phyloP scores from a whole-genome alignment of 2,329 filamentous ascomycete genomes.

The Clarireedia homoeocarpa region DNA sequence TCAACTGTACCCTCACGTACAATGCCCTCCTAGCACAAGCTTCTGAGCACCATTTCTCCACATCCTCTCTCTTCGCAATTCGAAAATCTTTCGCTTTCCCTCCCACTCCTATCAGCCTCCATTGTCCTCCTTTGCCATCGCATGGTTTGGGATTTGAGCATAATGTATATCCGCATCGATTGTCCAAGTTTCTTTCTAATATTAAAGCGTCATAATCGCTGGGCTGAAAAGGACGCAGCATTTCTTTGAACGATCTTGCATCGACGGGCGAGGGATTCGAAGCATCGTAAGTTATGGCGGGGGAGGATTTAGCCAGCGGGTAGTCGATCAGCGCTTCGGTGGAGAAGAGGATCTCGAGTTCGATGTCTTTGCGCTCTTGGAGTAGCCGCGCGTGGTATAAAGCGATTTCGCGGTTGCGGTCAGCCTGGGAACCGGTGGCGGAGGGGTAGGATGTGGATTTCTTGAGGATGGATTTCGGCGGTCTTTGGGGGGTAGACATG shows the following conservation, averaged over 20 bases:
- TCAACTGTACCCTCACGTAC: constrained; percentile 83
- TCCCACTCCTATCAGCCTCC: constrained; percentile 52
- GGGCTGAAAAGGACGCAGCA: constrained; percentile 70
- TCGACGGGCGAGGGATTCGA: constrained; percentile 51
- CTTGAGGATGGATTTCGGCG: constrained; percentile 53
- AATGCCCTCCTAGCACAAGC: constrained; percentile 71
- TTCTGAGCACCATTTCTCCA: constrained; percentile 83
- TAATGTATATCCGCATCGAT: constrained; percentile 74
- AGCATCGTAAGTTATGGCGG: constrained; percentile 34
- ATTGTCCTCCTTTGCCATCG: constrained; percentile 51
- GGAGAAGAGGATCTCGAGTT: constrained; percentile 67
- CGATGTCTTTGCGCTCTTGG: constrained; percentile 72
- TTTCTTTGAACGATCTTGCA: constrained; percentile 53
- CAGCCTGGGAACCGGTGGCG: constrained; percentile 34
- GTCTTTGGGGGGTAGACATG: constrained; percentile 22
- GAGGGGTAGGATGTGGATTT: constrained; percentile 40
- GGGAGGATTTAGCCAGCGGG: constrained; percentile 36
- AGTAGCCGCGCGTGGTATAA: constrained; percentile 76
- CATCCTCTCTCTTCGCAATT: constrained; percentile 62
- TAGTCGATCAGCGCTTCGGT: constrained; percentile 46
- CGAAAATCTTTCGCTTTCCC: constrained; percentile 47
- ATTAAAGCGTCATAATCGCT: constrained; percentile 85
- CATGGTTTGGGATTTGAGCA: constrained; percentile 59
- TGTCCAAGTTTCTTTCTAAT: constrained; percentile 78
- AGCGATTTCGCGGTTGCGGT: constrained; percentile 54